Evolutionary conservation across 1,284 basidiomycete genomes (phyloP), one percentile per base, ranked within the genome.

Genomic region (Ustilago xerochloae): DNA sequence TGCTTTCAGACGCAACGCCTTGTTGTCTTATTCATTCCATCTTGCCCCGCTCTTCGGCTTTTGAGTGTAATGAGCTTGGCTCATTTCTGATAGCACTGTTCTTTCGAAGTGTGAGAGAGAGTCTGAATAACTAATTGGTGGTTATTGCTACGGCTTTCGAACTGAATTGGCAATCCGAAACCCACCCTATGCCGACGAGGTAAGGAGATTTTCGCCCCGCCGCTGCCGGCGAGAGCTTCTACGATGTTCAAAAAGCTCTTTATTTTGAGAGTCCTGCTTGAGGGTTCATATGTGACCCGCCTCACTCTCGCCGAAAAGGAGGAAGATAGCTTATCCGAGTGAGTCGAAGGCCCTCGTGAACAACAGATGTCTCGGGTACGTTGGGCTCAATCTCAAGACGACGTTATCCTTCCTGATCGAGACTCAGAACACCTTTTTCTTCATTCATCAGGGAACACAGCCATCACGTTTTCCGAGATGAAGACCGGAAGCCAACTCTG

Each of bases 131-230:
- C 5, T 4, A 18, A 4, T 9, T 30, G 35, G 24, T 38, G 50
- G 50, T 12, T 6, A 24, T 53, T 53, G 50, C 16, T 53, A 18
- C 38, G 50, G 50, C 38, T 53, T 53, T 53, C 50, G 50, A 30
- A 28, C 36, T 6, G 4, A 24, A 30, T 45, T 54, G 29, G 13
- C 10, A 6, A 32, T 55, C 53, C 41, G 41, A 47, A 30, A 7
- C 38, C 32, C 51, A 53, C 51, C 38, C 22, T 32, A 41, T 10
- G 26, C 41, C 15, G 3, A 13, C 4, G 35, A 6, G 33, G 41
- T 35, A 55, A 47, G 53, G 10, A 12, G 53, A 55, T 33, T 32
- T 2, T 18, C 10, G 38, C 6, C 38, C 38, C 38, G 5, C 13
- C 6, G 18, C 18, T 20, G 18, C 20, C 18, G 38, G 38, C n/a